Conservation (phyloP, 1,284 basidiomycete genomes). For the Naganishia sp. region DNA sequence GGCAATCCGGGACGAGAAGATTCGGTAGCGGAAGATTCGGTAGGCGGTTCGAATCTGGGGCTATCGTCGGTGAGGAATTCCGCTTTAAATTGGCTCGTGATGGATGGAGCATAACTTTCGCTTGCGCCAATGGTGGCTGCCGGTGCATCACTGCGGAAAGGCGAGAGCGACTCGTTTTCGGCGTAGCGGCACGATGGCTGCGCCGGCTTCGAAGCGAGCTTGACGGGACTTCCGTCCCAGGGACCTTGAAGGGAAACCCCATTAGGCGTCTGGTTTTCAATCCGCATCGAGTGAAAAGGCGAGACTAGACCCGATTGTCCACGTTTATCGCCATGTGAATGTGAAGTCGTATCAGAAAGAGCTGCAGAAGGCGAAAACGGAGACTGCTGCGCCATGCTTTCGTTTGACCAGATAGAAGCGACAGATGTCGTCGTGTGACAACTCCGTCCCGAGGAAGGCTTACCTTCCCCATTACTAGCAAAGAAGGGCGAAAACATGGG, state of each 20-base stretch:
- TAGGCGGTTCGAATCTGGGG: not conserved
- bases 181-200: not conserved
- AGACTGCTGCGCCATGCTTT: not conserved
- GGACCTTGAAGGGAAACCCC: slow-evolving; percentile 3
- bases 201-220: not conserved
- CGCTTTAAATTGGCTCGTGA: not conserved
- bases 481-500: slow-evolving; percentile 6
- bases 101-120: slow-evolving; percentile 1
- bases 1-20: slow-evolving; percentile 7
- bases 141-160: not conserved
- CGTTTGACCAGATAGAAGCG: slow-evolving; percentile 13
- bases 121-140: slow-evolving; percentile 2
- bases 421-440: not conserved
- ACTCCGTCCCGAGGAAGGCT: not conserved
- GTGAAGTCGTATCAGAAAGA: not conserved
- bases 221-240: slow-evolving; percentile 19
- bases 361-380: slow-evolving; percentile 9
- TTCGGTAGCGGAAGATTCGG: not conserved
- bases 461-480: not conserved
- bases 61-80: not conserved
- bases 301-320: not conserved
- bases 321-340: not conserved
- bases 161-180: not conserved
- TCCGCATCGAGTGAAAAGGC: not conserved
- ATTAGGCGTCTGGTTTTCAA: not conserved